These are phyloP conservation scores for Hyparrhenia diplandra DNA, from an alignment of 176 grass and related monocot genomes.

Conservation along the genomic window DNA sequence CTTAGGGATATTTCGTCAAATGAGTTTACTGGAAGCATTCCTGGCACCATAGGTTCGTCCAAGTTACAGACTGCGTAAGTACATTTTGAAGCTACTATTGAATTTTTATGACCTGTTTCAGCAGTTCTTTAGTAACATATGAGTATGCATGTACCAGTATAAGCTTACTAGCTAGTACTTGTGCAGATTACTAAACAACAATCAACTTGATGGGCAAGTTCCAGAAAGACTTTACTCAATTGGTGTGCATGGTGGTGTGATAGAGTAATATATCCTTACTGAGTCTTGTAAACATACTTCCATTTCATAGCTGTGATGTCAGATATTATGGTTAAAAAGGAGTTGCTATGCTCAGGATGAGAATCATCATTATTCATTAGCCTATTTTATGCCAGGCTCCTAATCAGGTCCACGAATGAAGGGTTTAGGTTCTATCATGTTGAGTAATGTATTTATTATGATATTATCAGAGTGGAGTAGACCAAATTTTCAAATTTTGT, in stretches of 20 bases:
- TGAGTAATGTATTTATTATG: neutral
- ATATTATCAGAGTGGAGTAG: neutral
- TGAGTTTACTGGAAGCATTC: slow-evolving; percentile 74
- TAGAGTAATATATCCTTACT: slow-evolving; percentile 71
- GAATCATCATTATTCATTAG: neutral
- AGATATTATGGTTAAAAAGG: neutral
- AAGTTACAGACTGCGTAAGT: slow-evolving; percentile 84
- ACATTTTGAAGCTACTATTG: neutral
- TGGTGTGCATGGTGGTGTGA: slow-evolving; percentile 92
- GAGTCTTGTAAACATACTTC: neutral
- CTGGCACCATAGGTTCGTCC: slow-evolving; percentile 76
- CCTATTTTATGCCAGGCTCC: slow-evolving; percentile 1
- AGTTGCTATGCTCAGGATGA: neutral
- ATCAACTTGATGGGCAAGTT: slow-evolving; percentile 92
- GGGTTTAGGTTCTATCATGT: neutral
- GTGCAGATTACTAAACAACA: slow-evolving; percentile 83
- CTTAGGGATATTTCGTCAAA: slow-evolving; percentile 95
- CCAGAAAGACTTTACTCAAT: slow-evolving; percentile 94
- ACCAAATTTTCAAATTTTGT: neutral
- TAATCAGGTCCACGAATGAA: neutral
- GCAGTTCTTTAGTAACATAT: neutral
- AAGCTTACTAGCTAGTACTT: neutral
- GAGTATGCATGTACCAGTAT: neutral
- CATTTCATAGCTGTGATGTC: neutral
- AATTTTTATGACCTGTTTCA: neutral